Evolutionary conservation across 768 basidiomycete species (phyloP).

Genomic region (Fistulinella prunicolor): DNA sequence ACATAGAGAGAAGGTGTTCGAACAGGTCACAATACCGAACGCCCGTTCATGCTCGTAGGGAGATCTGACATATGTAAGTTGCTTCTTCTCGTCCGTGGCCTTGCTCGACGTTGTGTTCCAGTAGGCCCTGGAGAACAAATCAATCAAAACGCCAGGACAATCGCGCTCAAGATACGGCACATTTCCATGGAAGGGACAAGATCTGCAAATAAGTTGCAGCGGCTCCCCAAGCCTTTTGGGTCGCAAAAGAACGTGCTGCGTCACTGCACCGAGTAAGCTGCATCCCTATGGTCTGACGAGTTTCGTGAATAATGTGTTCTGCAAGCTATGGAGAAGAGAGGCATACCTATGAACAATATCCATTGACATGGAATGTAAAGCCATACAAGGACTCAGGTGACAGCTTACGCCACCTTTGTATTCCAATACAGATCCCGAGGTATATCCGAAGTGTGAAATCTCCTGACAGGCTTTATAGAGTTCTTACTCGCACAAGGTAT

Average conservation of each 20-base stretch:
- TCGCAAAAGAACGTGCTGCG: too few species aligned
- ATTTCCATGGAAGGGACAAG: constrained; percentile 31
- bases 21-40: constrained; percentile 46
- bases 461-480: constrained; percentile 31
- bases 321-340: too few species aligned
- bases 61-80: too few species aligned
- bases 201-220: constrained; percentile 43
- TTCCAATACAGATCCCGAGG: constrained; percentile 63
- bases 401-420: constrained; percentile 59
- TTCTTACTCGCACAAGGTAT: constrained; percentile 54
- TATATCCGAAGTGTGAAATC: constrained; percentile 21
- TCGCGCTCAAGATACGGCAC: constrained; percentile 47
- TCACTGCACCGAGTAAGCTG: too few species aligned
- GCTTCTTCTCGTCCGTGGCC: too few species aligned
- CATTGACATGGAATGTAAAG: constrained; percentile 56
- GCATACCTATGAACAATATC: too few species aligned
- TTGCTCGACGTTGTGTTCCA: too few species aligned
- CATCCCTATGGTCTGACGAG: too few species aligned
- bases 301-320: too few species aligned
- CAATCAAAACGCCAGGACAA: constrained; percentile 45
- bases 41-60: constrained; percentile 57
- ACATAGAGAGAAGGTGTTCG: constrained; percentile 53
- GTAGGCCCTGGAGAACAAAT: too few species aligned
- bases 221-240: too few species aligned
- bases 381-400: constrained; percentile 41